Evolutionary conservation across 371 early-diverging fungal genomes (phyloP).

Genomic region (Mortierella sp.): DNA sequence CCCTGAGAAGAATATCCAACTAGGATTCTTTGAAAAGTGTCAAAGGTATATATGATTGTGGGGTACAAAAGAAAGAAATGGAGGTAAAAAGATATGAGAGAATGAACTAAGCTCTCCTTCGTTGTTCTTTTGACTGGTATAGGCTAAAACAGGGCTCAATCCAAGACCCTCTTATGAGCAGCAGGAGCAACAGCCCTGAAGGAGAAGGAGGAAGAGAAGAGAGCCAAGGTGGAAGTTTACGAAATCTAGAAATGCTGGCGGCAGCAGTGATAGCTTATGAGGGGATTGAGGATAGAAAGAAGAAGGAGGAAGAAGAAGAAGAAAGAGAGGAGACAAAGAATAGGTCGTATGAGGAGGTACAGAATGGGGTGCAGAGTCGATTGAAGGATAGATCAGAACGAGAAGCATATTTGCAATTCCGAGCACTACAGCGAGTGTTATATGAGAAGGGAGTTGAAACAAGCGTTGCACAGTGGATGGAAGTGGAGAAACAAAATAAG

Average conservation of each 20-base stretch:
- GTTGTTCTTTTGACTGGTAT: neutral
- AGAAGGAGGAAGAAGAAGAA: neutral
- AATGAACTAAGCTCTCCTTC: neutral
- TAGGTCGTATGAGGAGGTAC: slow-evolving; percentile 14
- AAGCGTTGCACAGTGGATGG: slow-evolving; percentile 5
- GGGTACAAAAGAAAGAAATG: neutral
- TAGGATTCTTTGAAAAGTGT: slow-evolving; percentile 51
- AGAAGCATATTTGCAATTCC: slow-evolving; percentile 30
- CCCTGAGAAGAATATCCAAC: slow-evolving; percentile 57
- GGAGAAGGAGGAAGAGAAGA: neutral
- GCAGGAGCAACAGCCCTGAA: neutral
- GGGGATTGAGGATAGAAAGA: neutral
- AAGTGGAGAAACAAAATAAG: neutral
- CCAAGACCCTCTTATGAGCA: no score
- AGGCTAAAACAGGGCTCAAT: neutral
- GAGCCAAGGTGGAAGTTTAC: neutral
- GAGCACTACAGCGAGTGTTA: slow-evolving; percentile 22
- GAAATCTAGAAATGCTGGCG: slow-evolving; percentile 1
- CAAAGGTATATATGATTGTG: slow-evolving; percentile 10
- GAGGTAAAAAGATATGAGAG: neutral
- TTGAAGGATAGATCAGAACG: slow-evolving; percentile 18
- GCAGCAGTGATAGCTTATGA: slow-evolving; percentile 22
- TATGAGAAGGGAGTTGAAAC: slow-evolving; percentile 13
- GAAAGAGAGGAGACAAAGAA: neutral
- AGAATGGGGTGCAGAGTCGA: slow-evolving; percentile 22